phyloP scores from a whole-genome alignment of 2,329 filamentous ascomycete species.

The Aspergillus felis region DNA sequence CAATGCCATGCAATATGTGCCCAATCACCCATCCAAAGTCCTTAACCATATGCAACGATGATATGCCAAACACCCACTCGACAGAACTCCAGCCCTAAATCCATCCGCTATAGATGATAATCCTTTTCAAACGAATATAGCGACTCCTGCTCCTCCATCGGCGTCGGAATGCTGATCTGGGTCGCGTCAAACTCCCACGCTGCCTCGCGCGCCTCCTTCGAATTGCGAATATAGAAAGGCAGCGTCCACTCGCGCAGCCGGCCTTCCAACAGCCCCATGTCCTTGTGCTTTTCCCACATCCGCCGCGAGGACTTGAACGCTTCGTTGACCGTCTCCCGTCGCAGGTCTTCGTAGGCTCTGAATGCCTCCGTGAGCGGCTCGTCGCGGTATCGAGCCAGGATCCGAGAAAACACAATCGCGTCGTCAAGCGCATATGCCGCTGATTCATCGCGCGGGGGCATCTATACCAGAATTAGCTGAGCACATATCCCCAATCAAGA shows the following conservation, averaged over 20 bases:
- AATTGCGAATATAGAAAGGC: slow-evolving; percentile 31
- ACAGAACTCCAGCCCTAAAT: not conserved
- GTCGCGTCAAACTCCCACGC: slow-evolving; percentile 38
- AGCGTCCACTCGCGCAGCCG: slow-evolving; percentile 38
- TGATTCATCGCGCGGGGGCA: slow-evolving; percentile 47
- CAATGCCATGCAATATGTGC: not conserved
- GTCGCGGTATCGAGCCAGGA: slow-evolving; percentile 31
- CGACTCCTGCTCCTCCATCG: slow-evolving; percentile 20
- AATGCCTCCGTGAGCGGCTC: slow-evolving; percentile 33
- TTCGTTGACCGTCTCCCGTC: slow-evolving; percentile 34
- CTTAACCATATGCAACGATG: not conserved
- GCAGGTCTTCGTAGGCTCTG: slow-evolving; percentile 35
- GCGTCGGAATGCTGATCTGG: slow-evolving; percentile 28
- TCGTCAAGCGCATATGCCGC: slow-evolving; percentile 45
- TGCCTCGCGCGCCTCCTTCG: slow-evolving; percentile 23
- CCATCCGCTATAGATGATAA: slow-evolving; percentile 2
- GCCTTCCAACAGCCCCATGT: slow-evolving; percentile 34
- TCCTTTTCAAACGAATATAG: slow-evolving; percentile 24
- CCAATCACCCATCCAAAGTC: not conserved
- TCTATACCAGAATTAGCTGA: slow-evolving; percentile 26
- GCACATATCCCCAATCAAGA: not conserved
- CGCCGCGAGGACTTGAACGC: slow-evolving; percentile 39
- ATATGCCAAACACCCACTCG: not conserved
- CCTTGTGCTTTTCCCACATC: slow-evolving; percentile 39
- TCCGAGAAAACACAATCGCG: slow-evolving; percentile 40